Evolutionary conservation across 345 rosid species (phyloP).

Genomic region (Camelina laxa): DNA sequence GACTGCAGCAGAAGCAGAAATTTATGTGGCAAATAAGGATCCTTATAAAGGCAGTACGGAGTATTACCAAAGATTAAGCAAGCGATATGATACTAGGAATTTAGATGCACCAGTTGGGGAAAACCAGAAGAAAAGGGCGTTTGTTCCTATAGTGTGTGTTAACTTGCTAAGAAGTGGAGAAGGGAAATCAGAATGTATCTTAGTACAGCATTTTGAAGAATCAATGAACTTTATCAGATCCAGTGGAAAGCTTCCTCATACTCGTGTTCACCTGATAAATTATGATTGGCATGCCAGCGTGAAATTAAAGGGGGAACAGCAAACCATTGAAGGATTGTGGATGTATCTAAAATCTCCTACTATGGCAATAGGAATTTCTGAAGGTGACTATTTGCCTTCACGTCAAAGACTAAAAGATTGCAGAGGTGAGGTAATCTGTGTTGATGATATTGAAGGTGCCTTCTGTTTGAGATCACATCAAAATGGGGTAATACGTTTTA

Average conservation of each 20-base stretch:
- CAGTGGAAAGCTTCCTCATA: constrained; percentile 70
- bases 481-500: constrained; percentile 94
- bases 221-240: constrained; percentile 74
- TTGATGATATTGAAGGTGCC: constrained; percentile 79
- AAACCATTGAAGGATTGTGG: constrained; percentile 96
- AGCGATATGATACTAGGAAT: constrained; percentile 76
- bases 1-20: constrained; percentile 96
- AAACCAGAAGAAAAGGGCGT: constrained; percentile 66
- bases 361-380: constrained; percentile 71
- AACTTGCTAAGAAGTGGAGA: constrained; percentile 86
- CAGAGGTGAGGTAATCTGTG: constrained; percentile 84
- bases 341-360: constrained; percentile 76
- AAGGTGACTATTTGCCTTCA: constrained; percentile 89
- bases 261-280: constrained; percentile 70
- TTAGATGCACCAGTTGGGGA: constrained; percentile 60
- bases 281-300: constrained; percentile 96
- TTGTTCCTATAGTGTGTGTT: constrained; percentile 84
- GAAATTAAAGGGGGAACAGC: constrained; percentile 83
- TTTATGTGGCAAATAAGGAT: constrained; percentile 82
- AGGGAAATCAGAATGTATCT: constrained; percentile 90
- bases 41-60: constrained; percentile 91
- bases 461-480: constrained; percentile 96
- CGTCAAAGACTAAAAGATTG: constrained; percentile 83
- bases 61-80: constrained; percentile 87
- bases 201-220: constrained; percentile 92